phyloP scores from a whole-genome alignment of 202 grass and related monocot species.

The Saccharum hybrid region DNA sequence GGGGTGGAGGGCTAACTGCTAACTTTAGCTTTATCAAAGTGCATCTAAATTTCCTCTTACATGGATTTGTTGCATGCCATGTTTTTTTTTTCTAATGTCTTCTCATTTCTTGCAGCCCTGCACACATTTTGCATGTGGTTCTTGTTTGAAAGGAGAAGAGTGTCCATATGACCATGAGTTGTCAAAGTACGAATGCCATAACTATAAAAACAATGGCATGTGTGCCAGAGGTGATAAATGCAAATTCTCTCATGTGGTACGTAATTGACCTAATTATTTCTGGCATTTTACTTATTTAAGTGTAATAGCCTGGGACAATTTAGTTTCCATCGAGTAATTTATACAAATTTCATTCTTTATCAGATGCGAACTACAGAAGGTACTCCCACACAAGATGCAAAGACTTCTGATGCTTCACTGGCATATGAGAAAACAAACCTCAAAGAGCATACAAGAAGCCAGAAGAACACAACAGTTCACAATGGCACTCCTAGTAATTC shows the following conservation, averaged over 20 bases:
- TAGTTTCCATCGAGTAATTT: neutral
- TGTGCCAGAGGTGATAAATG: constrained; percentile 85
- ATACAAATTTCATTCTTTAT: constrained; percentile 39
- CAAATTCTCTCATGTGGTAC: constrained; percentile 95
- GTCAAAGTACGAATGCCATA: constrained; percentile 87
- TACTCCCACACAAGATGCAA: constrained; percentile 47
- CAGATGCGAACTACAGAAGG: constrained; percentile 62
- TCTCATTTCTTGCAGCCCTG: constrained; percentile 63
- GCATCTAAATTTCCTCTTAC: constrained; percentile 18
- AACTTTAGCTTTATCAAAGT: neutral
- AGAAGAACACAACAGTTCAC: constrained; percentile 50
- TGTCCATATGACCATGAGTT: constrained; percentile 95
- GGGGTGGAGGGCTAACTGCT: neutral
- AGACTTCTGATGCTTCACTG: constrained; percentile 47
- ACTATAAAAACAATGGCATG: constrained; percentile 71
- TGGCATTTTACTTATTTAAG: constrained; percentile 35
- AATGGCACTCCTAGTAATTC: constrained; percentile 41
- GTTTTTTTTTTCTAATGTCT: constrained; percentile 34
- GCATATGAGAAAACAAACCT: constrained; percentile 49
- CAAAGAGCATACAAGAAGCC: constrained; percentile 49
- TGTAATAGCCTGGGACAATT: constrained; percentile 21
- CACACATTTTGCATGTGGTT: constrained; percentile 77
- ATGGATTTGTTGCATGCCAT: too few species aligned
- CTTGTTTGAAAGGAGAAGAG: constrained; percentile 93
- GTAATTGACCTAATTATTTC: constrained; percentile 15